Base-by-base conservation (phyloP, 2,329 filamentous ascomycete genomes). In the Trichoderma polysporum region DNA sequence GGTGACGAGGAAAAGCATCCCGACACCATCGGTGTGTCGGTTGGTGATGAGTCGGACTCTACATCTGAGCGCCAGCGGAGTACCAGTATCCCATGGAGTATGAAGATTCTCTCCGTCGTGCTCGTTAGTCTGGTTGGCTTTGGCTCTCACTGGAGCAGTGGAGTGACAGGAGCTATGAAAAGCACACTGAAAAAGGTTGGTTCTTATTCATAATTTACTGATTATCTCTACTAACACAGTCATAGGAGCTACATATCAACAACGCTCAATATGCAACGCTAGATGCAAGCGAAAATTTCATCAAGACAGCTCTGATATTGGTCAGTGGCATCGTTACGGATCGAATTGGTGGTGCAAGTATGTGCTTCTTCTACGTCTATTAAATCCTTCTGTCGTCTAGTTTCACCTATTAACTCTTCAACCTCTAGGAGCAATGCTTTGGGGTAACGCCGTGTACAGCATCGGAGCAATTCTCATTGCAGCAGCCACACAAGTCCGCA, bases 261-360 rank as follows among this genome's bases (percentile, higher is more conserved):
- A 89, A 89, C 70, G 83, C 83, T 0, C 82, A 88, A 70, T 89
- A 84, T 70, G 82, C 87, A 0, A 77, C 88, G 0, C 79, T 89
- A 0, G 85, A 87, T 70, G 83, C 86, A 0, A 88, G 86, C 50
- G 84, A 88, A 69, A 82, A 88, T 71, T 89, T 89, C 66, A 88
- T 89, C 83, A 82, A 83, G 15, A 87, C 85, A 0, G 78, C 82
- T 0, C 74, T 89, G 2, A 86, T 89, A 22, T 74, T 88, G 0
- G 67, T 80, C 29, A 86, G 81, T 25, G 87, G 87, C 1, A 69
- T 87, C 1, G 72, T 88, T 1, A 88, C 86, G 0, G 86, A 88
- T 69, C 80, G 84, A 10, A 80, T 87, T 17, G 87, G 87, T 1
- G 86, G 87, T 29, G 86, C 86, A 54, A 80, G 82, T 81, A 69